phyloP scores from a whole-genome alignment of 331 rosid species.

The Rosa hybrid region DNA sequence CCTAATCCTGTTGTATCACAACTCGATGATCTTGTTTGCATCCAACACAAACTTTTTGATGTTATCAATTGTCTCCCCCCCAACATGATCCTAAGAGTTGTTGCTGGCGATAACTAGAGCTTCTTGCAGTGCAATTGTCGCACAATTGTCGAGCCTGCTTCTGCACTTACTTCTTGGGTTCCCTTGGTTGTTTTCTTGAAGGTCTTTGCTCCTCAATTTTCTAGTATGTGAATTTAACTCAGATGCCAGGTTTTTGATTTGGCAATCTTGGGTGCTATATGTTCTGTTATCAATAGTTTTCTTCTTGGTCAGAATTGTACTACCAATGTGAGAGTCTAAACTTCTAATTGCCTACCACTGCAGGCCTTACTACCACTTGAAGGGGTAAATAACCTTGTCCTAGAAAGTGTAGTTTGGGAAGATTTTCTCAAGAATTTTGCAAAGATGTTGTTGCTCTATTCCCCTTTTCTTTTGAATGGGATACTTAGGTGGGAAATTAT shows the following conservation, averaged over 20 bases:
- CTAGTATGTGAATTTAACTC: not conserved
- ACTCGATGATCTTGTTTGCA: not conserved
- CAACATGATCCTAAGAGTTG: not conserved
- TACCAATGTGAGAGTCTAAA: not conserved
- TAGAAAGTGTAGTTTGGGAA: not conserved
- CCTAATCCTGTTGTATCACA: not conserved
- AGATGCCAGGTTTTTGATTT: not conserved
- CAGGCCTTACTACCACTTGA: not conserved
- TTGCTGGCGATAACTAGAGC: not conserved
- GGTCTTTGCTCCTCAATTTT: not conserved
- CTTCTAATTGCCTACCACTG: not conserved
- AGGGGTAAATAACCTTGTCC: not conserved
- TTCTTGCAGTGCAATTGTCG: not conserved
- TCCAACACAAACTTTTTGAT: not conserved
- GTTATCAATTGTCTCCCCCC: not conserved
- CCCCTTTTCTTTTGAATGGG: not conserved
- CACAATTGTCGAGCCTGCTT: not conserved
- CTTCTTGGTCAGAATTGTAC: constrained; percentile 1
- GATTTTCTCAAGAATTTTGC: not conserved
- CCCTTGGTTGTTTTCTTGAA: not conserved
- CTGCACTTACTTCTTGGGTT: not conserved
- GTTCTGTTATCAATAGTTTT: not conserved
- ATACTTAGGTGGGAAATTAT: not conserved
- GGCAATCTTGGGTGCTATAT: not conserved
- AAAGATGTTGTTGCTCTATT: not conserved